Evolutionary conservation across 371 early-diverging fungal species (phyloP).

Genomic region (Synchytrium microbalum): DNA sequence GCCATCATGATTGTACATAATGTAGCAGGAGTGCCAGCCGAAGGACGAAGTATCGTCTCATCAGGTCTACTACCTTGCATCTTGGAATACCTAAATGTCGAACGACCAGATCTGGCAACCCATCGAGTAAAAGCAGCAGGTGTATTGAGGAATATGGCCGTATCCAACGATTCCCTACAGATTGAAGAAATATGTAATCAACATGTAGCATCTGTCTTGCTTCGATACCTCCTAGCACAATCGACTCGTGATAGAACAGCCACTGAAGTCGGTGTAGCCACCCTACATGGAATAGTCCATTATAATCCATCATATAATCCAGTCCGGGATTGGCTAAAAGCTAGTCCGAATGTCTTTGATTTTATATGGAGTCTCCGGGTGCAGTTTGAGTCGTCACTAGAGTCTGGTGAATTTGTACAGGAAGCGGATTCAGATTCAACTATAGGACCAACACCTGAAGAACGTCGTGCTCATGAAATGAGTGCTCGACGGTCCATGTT

Average conservation of each 20-base stretch:
- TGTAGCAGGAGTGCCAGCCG: background rate
- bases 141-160: background rate
- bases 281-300: background rate
- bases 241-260: background rate
- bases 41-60: background rate
- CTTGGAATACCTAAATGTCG: background rate
- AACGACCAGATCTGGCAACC: background rate
- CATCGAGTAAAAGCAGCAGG: background rate
- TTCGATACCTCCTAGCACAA: background rate
- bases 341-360: background rate
- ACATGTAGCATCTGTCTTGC: background rate
- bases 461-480: background rate
- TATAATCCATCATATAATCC: background rate
- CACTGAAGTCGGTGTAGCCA: background rate
- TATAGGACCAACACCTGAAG: background rate
- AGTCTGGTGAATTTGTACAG: background rate
- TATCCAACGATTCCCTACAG: background rate
- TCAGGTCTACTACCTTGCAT: background rate
- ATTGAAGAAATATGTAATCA: background rate
- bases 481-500: background rate
- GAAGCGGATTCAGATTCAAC: background rate
- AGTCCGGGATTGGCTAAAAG: background rate
- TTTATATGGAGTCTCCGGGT: background rate
- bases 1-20: background rate
- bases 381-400: background rate